Percentiles rank a stretch among this genome's conserved stretches.
These are phyloP conservation scores for Pharnaceum exiguum DNA, from an alignment of 148 eudicot genomes.

Conservation along the genomic window DNA sequence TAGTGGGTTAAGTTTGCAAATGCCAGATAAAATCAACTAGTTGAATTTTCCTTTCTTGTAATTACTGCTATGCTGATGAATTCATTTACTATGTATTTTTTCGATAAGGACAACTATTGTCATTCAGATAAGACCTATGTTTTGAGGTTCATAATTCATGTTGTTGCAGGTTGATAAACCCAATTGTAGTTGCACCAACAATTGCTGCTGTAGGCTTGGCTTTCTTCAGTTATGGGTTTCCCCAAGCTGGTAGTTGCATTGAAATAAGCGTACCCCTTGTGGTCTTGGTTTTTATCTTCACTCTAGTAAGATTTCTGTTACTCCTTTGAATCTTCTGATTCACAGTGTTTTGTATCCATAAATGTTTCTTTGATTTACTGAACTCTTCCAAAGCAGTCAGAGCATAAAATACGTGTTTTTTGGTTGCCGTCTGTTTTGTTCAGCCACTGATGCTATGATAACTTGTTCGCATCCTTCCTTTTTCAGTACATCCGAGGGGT, in stretches of 20 bases:
- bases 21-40: not conserved
- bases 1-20: constrained; percentile 16
- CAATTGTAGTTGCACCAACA: constrained; percentile 90
- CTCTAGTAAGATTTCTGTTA: constrained; percentile 56
- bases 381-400: not conserved
- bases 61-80: too few species aligned
- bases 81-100: too few species aligned
- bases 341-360: not conserved
- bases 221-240: constrained; percentile 91
- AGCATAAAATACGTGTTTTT: not conserved
- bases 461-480: not conserved
- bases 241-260: constrained; percentile 92
- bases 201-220: constrained; percentile 87
- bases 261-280: constrained; percentile 85
- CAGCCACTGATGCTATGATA: not conserved
- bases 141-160: not conserved
- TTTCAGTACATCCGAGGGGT: constrained; percentile 78
- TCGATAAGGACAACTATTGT: not conserved
- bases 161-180: constrained; percentile 73
- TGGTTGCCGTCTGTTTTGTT: not conserved
- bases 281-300: constrained; percentile 63
- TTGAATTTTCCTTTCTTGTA: too few species aligned
- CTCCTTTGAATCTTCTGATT: not conserved
- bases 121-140: not conserved
- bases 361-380: not conserved